Evolutionary conservation across 441 rosid species (phyloP).

Genomic region (Gossypium gossypioides): DNA sequence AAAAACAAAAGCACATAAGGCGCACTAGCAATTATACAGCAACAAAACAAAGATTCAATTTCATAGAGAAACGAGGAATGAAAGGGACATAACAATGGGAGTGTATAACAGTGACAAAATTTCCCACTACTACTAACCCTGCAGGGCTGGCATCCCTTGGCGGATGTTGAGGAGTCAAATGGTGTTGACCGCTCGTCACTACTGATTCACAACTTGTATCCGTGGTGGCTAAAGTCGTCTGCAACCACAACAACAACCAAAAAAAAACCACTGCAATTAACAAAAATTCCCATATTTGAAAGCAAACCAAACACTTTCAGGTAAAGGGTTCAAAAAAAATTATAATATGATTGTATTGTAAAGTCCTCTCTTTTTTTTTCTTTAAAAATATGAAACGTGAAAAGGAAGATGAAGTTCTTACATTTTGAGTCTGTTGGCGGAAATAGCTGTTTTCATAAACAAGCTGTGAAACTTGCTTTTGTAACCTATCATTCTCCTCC

Average conservation of each 20-base stretch:
- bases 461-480: constrained; percentile 63
- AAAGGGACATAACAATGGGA: constrained; percentile 13
- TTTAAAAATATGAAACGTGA: neutral
- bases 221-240: constrained; percentile 49
- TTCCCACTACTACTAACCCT: constrained; percentile 41
- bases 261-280: neutral
- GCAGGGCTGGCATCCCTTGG: constrained; percentile 81
- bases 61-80: constrained; percentile 2
- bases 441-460: constrained; percentile 62
- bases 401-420: constrained; percentile 13
- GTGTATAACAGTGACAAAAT: neutral
- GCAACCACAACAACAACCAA: constrained; percentile 6
- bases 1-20: constrained; percentile 9
- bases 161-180: constrained; percentile 60
- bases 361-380: neutral
- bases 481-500: constrained; percentile 70
- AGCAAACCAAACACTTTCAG: neutral
- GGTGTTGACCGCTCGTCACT: constrained; percentile 67
- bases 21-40: constrained; percentile 9
- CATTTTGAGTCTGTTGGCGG: constrained; percentile 59
- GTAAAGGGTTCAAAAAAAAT: neutral
- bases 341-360: neutral
- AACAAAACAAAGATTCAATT: constrained; percentile 12
- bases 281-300: neutral
- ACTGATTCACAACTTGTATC: constrained; percentile 70